Evolutionary conservation across 176 grass and related monocot species (phyloP), one percentile per base, ranked within the genome.

Genomic region (Hordeum marinum): DNA sequence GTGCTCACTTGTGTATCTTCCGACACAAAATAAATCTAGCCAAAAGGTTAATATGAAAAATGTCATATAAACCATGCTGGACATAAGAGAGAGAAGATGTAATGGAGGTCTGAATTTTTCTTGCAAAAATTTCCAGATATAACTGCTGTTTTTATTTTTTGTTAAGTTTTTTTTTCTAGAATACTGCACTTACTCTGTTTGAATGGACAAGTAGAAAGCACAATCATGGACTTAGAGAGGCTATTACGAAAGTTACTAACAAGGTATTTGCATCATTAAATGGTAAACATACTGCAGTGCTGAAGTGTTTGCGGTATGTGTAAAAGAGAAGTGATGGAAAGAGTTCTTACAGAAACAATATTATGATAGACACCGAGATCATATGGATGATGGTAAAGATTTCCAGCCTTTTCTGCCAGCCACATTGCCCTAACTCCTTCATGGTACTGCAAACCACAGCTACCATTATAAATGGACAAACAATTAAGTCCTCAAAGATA

Each of bases 401-500:
- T 94, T 69, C 96, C 93, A 50, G 86, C 91, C 82, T 99, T 99
- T 87, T 96, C 90, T 86, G 86, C 90, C 42, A 99, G 89, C 93
- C 91, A 96, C 89, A 90, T 94, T 66, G 96, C 93, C 80, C 91
- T 92, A 42, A 94, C 93, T 74, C 96, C 96, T 94, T 98, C 96
- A 58, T 99, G 96, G 83, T 96, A 90, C 91, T 99, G 87, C 83
- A 91, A 59, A 85, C 25, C 25, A 77, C 18, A 89, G 69, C 7
- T 24, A 70, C 17, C 40, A 77, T 78, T 63, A 83, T 18, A 59
- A 26, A 71, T 76, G 1, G 31, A 87, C 1, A 65, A 85, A 81
- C 2, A 48, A 43, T 73, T 14, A 68, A 58, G 25, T 31, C 26
- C 24, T 43, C 29, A 62, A 76, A 67, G 17, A 64, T 13, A 81